Evolutionary conservation across 2,329 filamentous ascomycete species (phyloP), one percentile per base, ranked within the genome.

Genomic region (Lasiodiplodia sp.): DNA sequence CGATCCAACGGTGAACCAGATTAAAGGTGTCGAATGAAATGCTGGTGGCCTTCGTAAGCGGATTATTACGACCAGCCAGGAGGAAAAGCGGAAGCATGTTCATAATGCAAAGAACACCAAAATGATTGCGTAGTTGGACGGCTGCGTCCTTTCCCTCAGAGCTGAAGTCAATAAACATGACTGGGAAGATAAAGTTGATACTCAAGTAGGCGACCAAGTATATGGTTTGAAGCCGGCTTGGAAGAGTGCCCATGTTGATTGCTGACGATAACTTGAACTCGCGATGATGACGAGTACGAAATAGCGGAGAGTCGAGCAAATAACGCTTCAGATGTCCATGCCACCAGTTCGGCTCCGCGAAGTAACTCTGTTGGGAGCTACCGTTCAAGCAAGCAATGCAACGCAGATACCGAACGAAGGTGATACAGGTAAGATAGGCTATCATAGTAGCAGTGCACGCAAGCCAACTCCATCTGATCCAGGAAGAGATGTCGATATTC

Each of bases 11-110:
- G 79, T 95, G 92, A 68, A 94, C 84, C 70, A 95, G 81, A 81
- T 94, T 95, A 84, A 92, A 94, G 0, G 91, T 93, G 78, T 95
- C 92, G 78, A 94, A 95, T 3, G 90, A 92, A 71, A 94, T 89
- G 70, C 89, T 88, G 66, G 92, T 84, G 72, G 91, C 82, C 70
- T 84, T 83, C 75, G 94, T 92, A 71, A 95, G 83, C 25, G 91
- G 91, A 80, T 94, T 94, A 82, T 94, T 94, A 73, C 92, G 86
- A 53, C 90, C 89, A 53, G 91, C 90, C 77, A 94, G 84, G 60
- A 94, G 78, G 79, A 94, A 91, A 2, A 94, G 83, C 1, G 92
- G 91, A 70, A 90, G 85, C 91, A 94, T 92, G 82, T 95, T 95
- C 77, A 92, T 87, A 51, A 89, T 87, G 7, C 91, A 81, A 70